A percentile compares a stretch with the other conserved stretches of the same genome.
Conservation (phyloP, 1,139 yeast genomes). For the Geotrichum reessii region DNA sequence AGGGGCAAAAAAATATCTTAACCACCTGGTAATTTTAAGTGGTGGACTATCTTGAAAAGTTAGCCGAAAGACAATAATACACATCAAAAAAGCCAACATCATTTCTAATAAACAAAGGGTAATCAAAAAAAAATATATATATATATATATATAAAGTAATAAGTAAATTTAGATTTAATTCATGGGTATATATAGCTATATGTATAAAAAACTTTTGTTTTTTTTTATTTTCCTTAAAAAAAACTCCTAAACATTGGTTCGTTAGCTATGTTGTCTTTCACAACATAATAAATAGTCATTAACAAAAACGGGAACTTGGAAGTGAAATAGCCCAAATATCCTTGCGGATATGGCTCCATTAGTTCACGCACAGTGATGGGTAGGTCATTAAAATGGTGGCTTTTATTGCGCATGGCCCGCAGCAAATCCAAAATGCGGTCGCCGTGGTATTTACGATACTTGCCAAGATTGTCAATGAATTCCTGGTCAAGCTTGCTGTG, state of each 20-base stretch:
- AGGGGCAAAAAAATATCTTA: neutral
- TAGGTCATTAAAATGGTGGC: constrained; percentile 87
- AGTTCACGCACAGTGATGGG: constrained; percentile 52
- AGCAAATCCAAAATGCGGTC: constrained; percentile 75
- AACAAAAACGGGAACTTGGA: constrained; percentile 69
- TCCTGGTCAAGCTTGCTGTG: constrained; percentile 59
- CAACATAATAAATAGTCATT: constrained; percentile 67
- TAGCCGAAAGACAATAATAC: too few relatives aligned
- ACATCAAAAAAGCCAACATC: too few relatives aligned
- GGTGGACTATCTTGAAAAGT: too few relatives aligned
- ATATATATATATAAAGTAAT: neutral
- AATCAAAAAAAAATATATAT: neutral
- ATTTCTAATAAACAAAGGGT: too few relatives aligned
- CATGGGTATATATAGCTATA: neutral
- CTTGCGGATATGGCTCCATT: constrained; percentile 79
- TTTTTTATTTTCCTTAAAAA: constrained; percentile 36
- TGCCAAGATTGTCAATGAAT: constrained; percentile 79
- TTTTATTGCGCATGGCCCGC: constrained; percentile 85
- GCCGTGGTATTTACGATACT: constrained; percentile 80
- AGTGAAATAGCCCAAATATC: constrained; percentile 73
- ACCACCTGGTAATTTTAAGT: too few relatives aligned
- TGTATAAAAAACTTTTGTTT: neutral
- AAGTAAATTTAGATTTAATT: neutral
- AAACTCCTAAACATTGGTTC: constrained; percentile 59
- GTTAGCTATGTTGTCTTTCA: constrained; percentile 49